Base-by-base conservation (phyloP, 805 yeast species). In the Pichia californica region DNA sequence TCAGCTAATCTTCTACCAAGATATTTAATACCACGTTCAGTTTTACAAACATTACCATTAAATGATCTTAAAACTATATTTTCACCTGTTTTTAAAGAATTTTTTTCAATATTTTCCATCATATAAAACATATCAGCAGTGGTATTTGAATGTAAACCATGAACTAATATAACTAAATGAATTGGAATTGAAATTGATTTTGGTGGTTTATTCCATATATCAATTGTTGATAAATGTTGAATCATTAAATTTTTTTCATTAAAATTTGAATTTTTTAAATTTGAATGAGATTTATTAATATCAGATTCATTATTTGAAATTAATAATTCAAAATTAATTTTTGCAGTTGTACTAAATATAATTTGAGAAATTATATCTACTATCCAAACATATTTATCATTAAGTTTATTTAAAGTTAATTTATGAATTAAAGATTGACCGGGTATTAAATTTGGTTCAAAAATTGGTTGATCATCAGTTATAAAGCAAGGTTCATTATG, bases 41-140 rank as follows among this genome's bases (percentile, higher is more conserved):
- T 91, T 56, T 83, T 82, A 39, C 96, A 88, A 29, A 78, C 83
- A 57, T 91, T 93, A 1, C 83, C 91, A 40, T 78, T 75, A 58
- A 69, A 93, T 0, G 96, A 98, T 53, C 95, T 71, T 3, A 91
- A 83, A 3, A 89, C 76, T 5, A 89, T 64, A 55, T 87, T 87
- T 30, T 79, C 83, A 3, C 74, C 70, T 0, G 72, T 60, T n/a
- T 52, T 53, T 7, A 52, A 57, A 1, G 71, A 63, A 40, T 51
- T 56, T 23, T 66, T 59, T 50, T 86, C 93, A 14, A 93, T 76
- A 53, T 73, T 73, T 55, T 93, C 98, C 52, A 88, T 88, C 44
- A 91, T 55, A 54, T 82, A 89, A 16, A 86, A 70, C 94, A 93
- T 78, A 61, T 93, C 99, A 10, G 95, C 88, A 2, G 93, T 81